Conservation (phyloP, 305 asterid species). For the Fraxinus dipetala region DNA sequence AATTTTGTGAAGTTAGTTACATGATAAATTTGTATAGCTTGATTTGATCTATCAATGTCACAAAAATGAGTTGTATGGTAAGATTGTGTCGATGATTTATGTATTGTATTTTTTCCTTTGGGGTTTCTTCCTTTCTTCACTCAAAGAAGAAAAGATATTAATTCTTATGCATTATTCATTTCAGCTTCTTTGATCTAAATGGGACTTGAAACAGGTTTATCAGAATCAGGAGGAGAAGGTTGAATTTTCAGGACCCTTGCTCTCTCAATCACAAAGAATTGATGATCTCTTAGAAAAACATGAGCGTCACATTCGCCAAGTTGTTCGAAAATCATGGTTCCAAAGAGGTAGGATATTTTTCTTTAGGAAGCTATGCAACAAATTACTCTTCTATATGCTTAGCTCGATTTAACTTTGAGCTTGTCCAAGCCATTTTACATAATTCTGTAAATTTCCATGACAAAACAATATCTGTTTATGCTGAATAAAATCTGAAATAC, state of each 20-base stretch:
- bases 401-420: not conserved
- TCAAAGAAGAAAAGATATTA: not conserved
- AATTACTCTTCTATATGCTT: not conserved
- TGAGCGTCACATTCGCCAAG: conserved; percentile 95
- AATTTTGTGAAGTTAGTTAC: not conserved
- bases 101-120: not conserved
- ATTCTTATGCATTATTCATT: not conserved
- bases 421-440: not conserved
- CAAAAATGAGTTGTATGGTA: not conserved
- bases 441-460: not conserved
- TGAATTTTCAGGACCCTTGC: conserved; percentile 90
- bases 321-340: conserved; percentile 94
- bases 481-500: not conserved
- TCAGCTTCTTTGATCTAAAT: conserved; percentile 23
- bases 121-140: not conserved
- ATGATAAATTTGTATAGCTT: not conserved
- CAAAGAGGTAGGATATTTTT: conserved; percentile 59
- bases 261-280: conserved; percentile 69
- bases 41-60: not conserved
- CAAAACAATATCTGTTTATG: not conserved
- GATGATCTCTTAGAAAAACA: conserved; percentile 86
- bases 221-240: conserved; percentile 83
- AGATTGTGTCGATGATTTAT: not conserved
- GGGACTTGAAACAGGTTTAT: conserved; percentile 50
- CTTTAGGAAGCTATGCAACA: not conserved